A percentile compares a stretch with the other conserved stretches of the same genome.
Evolutionary conservation across 2,329 filamentous ascomycete genomes (phyloP).

Genomic region (Diaporthe longicolla): DNA sequence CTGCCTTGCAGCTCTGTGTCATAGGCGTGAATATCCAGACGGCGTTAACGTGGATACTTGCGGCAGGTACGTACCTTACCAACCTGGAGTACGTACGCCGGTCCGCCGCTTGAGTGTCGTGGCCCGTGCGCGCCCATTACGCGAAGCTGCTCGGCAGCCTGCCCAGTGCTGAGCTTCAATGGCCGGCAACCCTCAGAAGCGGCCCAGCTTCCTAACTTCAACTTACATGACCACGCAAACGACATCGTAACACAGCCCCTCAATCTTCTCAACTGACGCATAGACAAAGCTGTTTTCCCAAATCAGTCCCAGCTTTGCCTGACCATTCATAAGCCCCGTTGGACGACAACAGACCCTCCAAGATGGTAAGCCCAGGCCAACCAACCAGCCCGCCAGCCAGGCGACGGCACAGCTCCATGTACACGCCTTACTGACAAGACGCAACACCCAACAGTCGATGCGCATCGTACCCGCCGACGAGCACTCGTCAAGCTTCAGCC

Average conservation of each 20-base stretch:
- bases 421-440: slow-evolving; percentile 44
- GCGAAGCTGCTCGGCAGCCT: slow-evolving; percentile 43
- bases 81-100: neutral
- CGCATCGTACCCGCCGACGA: slow-evolving; percentile 83
- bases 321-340: slow-evolving; percentile 19
- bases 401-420: slow-evolving; percentile 26
- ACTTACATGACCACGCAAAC: slow-evolving; percentile 32
- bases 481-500: slow-evolving; percentile 76
- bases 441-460: slow-evolving; percentile 74
- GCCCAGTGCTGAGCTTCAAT: slow-evolving; percentile 33
- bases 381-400: neutral
- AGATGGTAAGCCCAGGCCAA: slow-evolving; percentile 62
- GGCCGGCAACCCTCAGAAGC: neutral
- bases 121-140: slow-evolving; percentile 39
- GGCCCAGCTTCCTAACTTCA: slow-evolving; percentile 8
- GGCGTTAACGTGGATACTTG: slow-evolving; percentile 13
- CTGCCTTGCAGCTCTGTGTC: neutral
- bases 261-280: neutral
- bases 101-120: neutral
- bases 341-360: slow-evolving; percentile 49
- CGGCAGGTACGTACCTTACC: neutral
- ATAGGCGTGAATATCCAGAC: neutral
- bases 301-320: neutral
- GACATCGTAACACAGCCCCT: neutral
- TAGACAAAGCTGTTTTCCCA: neutral